Base-by-base conservation (phyloP, 1,139 yeast species). In the Hyphopichia buzzinii region DNA sequence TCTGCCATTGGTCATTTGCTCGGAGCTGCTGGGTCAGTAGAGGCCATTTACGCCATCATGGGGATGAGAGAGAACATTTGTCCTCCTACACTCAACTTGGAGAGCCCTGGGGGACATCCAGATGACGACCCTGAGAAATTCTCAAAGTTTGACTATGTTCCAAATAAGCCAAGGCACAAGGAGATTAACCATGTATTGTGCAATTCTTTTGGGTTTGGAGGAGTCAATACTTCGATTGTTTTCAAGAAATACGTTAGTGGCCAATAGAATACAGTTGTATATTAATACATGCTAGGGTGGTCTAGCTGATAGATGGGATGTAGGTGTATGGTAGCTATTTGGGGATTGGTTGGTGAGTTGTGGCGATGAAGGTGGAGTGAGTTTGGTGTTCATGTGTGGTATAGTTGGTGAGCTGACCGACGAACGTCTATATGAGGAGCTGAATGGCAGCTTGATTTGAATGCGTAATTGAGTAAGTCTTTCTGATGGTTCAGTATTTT, bases 151-250 rank as follows among this genome's bases (percentile, higher is more conserved):
- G 81, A 85, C 50, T 84, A 83, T 48, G 83, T 87, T 4, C 74
- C 79, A 0, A 63, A 74, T 24, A 45, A 51, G 6, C 65, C 82
- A 4, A 69, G 64, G 41, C 39, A 57, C 13, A 64, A 59, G 26
- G 50, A 56, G 3, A 54, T 86, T 8, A 52, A 72, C 6, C 72
- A 75, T 46, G 97, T 92, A 0, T 47, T 94, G 48, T 79, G 89
- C 38, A 94, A 94, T 55, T 87, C 96, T 47, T 92, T 94, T 65
- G 99, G 98, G 0, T 92, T 94, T 64, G 99, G 99, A 7, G 99
- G 99, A 11, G 89, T 95, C 6, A 94, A 94, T 59, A 84, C 95
- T 11, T 75, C 95, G 2, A 47, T 87, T 11, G 66, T 71, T 40
- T 77, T 78, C 52, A 68, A 63, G 36, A 68, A 58, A 43, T 67